phyloP scores from a whole-genome alignment of 78 protist species.

The Polysphondylium violaceum region DNA sequence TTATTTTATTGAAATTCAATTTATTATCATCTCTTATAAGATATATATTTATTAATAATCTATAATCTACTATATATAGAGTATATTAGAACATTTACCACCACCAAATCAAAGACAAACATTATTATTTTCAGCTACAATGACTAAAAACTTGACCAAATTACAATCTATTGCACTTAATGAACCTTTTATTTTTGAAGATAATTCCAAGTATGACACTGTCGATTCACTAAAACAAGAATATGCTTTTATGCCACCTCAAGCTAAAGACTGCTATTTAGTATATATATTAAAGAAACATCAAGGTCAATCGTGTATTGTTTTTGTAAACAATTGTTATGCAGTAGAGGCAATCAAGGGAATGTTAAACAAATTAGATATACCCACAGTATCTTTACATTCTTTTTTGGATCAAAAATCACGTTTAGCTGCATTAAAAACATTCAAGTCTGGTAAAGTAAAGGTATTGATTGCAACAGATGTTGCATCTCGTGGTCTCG shows the following conservation, averaged over 20 bases:
- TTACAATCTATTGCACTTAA: constrained; percentile 15
- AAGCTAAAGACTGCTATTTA: constrained; percentile 90
- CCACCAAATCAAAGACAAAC: constrained; percentile 68
- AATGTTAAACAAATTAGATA: constrained; percentile 64
- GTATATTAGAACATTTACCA: constrained; percentile 73
- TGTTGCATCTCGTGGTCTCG: constrained; percentile 95
- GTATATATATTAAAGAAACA: constrained; percentile 63
- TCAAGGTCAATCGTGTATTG: constrained; percentile 39
- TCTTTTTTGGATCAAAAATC: constrained; percentile 36
- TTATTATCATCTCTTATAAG: neutral
- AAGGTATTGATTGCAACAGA: constrained; percentile 82
- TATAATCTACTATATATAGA: constrained; percentile 5
- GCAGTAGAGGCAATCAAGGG: constrained; percentile 61
- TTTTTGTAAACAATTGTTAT: constrained; percentile 81
- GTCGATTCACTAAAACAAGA: constrained; percentile 90
- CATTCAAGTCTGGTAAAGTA: constrained; percentile 54
- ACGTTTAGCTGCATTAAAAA: constrained; percentile 33
- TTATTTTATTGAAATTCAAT: neutral
- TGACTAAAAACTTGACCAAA: constrained; percentile 85
- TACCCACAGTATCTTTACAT: constrained; percentile 58
- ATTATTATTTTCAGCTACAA: constrained; percentile 95
- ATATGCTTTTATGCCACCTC: constrained; percentile 94
- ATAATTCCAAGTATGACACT: constrained; percentile 84
- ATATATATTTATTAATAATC: neutral
- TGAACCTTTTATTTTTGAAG: constrained; percentile 58